Conservation (phyloP, 306 rosid genomes). For the Rubus idaeus region DNA sequence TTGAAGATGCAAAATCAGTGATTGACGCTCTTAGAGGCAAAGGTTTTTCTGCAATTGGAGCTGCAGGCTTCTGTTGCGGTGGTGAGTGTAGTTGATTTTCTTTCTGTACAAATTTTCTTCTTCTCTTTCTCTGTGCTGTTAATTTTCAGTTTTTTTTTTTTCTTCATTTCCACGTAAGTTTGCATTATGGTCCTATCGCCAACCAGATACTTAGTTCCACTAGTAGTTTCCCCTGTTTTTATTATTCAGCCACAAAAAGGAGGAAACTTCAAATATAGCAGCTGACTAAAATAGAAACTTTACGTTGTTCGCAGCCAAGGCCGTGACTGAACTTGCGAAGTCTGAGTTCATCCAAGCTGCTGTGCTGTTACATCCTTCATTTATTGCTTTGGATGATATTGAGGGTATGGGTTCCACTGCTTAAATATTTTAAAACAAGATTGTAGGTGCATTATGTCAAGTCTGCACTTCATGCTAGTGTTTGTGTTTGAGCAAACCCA, state of each 20-base stretch:
- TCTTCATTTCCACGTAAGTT: not conserved
- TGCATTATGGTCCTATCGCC: too few species aligned
- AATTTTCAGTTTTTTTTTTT: not conserved
- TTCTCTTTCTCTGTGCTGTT: not conserved
- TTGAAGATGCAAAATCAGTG: slow-evolving; percentile 48
- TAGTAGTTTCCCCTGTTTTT: too few species aligned
- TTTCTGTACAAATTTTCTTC: not conserved
- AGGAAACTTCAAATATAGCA: not conserved
- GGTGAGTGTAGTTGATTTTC: slow-evolving; percentile 37
- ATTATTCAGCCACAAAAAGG: too few species aligned
- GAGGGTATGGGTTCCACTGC: slow-evolving; percentile 39
- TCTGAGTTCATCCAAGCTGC: slow-evolving; percentile 40
- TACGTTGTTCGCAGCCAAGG: slow-evolving; percentile 47
- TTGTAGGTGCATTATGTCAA: too few species aligned
- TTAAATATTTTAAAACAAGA: too few species aligned
- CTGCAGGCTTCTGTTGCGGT: slow-evolving; percentile 75
- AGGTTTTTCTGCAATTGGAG: slow-evolving; percentile 59
- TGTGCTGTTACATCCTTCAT: slow-evolving; percentile 59
- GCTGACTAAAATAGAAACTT: not conserved
- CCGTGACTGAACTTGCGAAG: slow-evolving; percentile 55
- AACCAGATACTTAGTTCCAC: too few species aligned
- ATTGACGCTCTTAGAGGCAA: slow-evolving; percentile 48
- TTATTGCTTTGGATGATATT: slow-evolving; percentile 54
- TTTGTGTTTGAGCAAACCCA: too few species aligned
- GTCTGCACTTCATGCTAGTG: too few species aligned